These are phyloP conservation scores for Chiua virens DNA, from an alignment of 768 basidiomycete genomes.

Conservation along the genomic window DNA sequence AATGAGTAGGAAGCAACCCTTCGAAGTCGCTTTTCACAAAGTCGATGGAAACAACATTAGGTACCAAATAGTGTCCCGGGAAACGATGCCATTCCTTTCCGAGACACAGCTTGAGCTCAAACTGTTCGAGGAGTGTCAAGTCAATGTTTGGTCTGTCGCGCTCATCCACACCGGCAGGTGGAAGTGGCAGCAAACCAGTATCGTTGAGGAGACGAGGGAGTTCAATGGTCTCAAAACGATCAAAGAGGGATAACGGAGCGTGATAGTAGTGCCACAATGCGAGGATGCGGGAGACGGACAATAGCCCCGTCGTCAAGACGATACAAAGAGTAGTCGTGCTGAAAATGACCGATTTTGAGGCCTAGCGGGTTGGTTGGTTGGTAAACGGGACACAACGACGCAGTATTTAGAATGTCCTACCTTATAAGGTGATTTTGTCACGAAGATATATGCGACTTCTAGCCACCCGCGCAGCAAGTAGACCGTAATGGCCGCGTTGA, in stretches of 20 bases:
- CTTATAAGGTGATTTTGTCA: constrained; percentile 83
- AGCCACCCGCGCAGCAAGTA: constrained; percentile 87
- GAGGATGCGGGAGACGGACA: constrained; percentile 79
- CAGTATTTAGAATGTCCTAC: constrained; percentile 42
- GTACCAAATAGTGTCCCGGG: constrained; percentile 87
- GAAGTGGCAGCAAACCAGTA: constrained; percentile 59
- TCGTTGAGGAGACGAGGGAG: constrained; percentile 79
- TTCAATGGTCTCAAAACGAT: constrained; percentile 72
- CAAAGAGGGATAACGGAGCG: constrained; percentile 73
- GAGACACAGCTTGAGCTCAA: constrained; percentile 78
- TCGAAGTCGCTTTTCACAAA: constrained; percentile 93
- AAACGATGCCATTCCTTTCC: constrained; percentile 98
- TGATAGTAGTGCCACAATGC: constrained; percentile 91
- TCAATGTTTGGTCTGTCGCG: constrained; percentile 53
- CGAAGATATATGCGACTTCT: constrained; percentile 69
- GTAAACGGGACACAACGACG: not conserved
- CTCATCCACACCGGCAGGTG: constrained; percentile 43
- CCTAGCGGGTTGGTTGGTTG: constrained; percentile 43
- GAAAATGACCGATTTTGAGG: constrained; percentile 75
- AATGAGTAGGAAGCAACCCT: constrained; percentile 86
- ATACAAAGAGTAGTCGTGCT: constrained; percentile 70
- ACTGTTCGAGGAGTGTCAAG: constrained; percentile 62
- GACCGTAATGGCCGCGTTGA: constrained; percentile 89
- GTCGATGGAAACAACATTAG: constrained; percentile 75
- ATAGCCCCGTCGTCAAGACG: constrained; percentile 57